Evolutionary conservation across 805 yeast genomes (phyloP), one percentile per base, ranked within the genome.

Genomic region (Dipodascopsis tothii): DNA sequence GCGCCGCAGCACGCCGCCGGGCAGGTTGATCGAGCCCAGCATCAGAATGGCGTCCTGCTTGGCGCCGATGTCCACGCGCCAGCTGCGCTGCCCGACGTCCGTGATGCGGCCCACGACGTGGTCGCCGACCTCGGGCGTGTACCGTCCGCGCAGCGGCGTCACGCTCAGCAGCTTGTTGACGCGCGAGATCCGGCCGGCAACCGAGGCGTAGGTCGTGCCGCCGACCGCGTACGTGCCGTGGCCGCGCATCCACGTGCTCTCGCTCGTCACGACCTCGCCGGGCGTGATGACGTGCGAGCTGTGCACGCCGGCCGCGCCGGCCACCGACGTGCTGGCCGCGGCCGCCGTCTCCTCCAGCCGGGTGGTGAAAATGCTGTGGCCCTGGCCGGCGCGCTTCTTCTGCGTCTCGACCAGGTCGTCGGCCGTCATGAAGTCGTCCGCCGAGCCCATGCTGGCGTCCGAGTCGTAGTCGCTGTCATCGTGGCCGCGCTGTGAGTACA

Each of bases 51-150:
- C 97, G 60, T 87, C 90, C 58, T 85, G 95, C 57, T 80, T 81
- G n/a, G 86, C 85, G 22, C 97, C 97, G 51, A 92, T 86, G 56
- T 90, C 96, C 14, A 92, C 97, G 60, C 82, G 86, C 98, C 99
- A 92, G 56, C 97, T 71, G 60, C 81, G 84, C 51, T 82, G 83
- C 1, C 95, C 95, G 4, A 90, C 96, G 57, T 92, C 97, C 1
- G 92, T 81, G 53, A 92, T 81, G 50, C 98, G 71, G 1, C 99
- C 99, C 19, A 92, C 80, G 19, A 92, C 72, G 62, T 92, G 97
- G 61, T 92, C 98, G 52, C 98, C 98, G 2, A 95, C 86, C 52
- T 87, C 96, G 1, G 98, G 95, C 27, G 78, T 73, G 60, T 90
- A 92, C 47, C 94, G 71, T 3, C 96, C 95, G 54, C 84, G 74